Conservation (phyloP, 2,329 filamentous ascomycete species). For the Penicillium frequentans region DNA sequence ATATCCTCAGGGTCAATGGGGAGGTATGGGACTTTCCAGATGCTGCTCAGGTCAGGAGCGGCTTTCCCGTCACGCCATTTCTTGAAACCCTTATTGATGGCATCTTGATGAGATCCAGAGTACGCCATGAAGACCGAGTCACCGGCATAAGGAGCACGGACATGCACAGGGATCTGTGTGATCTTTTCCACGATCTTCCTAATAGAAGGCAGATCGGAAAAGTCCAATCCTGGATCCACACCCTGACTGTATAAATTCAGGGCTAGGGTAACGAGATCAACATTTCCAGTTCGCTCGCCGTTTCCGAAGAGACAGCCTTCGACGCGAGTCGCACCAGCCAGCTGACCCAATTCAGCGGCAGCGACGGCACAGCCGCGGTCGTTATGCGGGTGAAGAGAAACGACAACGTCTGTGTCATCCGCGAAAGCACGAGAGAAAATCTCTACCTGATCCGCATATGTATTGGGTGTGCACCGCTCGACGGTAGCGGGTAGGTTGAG, state of each 20-base stretch:
- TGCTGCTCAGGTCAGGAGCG: neutral
- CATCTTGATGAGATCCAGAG: neutral
- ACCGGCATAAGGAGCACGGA: conserved; percentile 75
- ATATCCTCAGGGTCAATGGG: neutral
- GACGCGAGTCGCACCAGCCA: conserved; percentile 92
- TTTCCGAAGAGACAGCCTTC: conserved; percentile 95
- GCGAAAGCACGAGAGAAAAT: conserved; percentile 87
- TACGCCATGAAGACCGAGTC: neutral
- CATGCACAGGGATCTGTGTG: conserved; percentile 93
- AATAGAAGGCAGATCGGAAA: conserved; percentile 81
- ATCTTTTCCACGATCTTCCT: conserved; percentile 88
- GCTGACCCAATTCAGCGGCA: conserved; percentile 87
- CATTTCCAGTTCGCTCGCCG: conserved; percentile 92
- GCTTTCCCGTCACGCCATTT: neutral
- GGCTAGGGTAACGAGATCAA: conserved; percentile 88
- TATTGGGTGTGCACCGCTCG: conserved; percentile 90
- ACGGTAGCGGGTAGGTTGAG: conserved; percentile 97
- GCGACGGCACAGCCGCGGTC: conserved; percentile 88
- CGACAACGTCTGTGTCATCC: conserved; percentile 80
- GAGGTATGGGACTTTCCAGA: neutral
- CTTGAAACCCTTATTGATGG: neutral
- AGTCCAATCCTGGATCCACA: conserved; percentile 79
- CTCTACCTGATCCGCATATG: conserved; percentile 95
- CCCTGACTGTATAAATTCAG: conserved; percentile 96
- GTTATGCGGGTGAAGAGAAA: conserved; percentile 92